phyloP scores from a whole-genome alignment of 352 stramenopile genomes.

The Phytopythium helicoides region DNA sequence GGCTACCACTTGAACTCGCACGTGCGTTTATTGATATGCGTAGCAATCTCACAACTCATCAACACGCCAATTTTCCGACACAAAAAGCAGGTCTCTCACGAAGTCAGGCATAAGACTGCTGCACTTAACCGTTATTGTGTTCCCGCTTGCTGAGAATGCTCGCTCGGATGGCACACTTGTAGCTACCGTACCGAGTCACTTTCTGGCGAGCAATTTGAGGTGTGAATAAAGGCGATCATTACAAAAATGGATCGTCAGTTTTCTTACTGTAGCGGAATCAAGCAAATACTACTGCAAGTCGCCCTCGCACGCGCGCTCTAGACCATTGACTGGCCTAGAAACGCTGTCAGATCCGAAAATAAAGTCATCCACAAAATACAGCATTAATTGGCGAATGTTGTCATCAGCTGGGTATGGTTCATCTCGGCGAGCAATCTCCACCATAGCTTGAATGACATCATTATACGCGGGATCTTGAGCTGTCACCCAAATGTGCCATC shows the following conservation, averaged over 20 bases:
- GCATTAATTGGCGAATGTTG: neutral
- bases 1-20: too few species aligned
- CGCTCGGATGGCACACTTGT: constrained; percentile 10
- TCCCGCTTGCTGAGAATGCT: constrained; percentile 10
- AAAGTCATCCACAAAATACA: neutral
- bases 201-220: constrained; percentile 3
- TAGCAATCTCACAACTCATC: too few species aligned
- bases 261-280: constrained; percentile 1
- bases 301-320: neutral
- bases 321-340: neutral
- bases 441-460: neutral
- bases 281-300: constrained; percentile 8
- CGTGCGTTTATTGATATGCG: too few species aligned
- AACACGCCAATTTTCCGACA: constrained; percentile 6
- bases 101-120: constrained; percentile 2
- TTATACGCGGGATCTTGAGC: neutral
- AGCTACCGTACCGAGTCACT: constrained; percentile 8
- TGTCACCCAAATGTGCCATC: neutral
- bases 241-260: neutral
- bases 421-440: neutral
- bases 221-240: constrained; percentile 3
- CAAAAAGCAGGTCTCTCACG: constrained; percentile 6
- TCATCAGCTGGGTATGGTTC: neutral
- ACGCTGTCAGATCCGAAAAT: neutral
- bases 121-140: constrained; percentile 7